phyloP scores from a whole-genome alignment of 129 eudicot species.

The Lactuca sativa region DNA sequence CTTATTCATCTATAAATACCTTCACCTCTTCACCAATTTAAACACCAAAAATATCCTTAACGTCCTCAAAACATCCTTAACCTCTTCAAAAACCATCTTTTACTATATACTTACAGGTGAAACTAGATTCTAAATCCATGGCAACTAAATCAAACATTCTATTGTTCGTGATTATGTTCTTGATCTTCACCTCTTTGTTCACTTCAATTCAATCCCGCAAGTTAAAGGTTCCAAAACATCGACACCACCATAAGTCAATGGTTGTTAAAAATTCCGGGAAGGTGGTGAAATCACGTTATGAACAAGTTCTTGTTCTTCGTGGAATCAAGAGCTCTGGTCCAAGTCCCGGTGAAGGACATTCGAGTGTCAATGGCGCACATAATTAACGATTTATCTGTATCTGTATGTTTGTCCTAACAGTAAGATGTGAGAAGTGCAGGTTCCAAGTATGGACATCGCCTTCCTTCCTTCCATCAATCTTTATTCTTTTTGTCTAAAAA shows the following conservation, averaged over 20 bases:
- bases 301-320: slow-evolving; percentile 37
- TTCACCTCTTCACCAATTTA: slow-evolving; percentile 4
- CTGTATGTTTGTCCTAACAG: neutral
- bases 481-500: slow-evolving; percentile 15
- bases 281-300: slow-evolving; percentile 8
- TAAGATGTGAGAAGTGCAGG: neutral
- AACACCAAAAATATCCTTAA: slow-evolving; percentile 10
- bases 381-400: slow-evolving; percentile 6
- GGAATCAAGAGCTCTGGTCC: slow-evolving; percentile 66
- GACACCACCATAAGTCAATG: slow-evolving; percentile 12
- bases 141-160: slow-evolving; percentile 21
- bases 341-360: slow-evolving; percentile 65
- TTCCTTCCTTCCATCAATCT: neutral
- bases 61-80: slow-evolving; percentile 13
- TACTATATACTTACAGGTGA: neutral
- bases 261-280: slow-evolving; percentile 4
- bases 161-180: slow-evolving; percentile 30
- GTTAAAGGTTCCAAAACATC: slow-evolving; percentile 21
- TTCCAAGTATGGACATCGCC: no score
- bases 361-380: slow-evolving; percentile 23
- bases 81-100: slow-evolving; percentile 1
- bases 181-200: slow-evolving; percentile 35
- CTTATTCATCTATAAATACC: slow-evolving; percentile 21
- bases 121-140: slow-evolving; percentile 37
- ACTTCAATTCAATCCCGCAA: slow-evolving; percentile 23